A percentile compares a stretch with the other conserved stretches of the same genome.
Conservation (phyloP, 2,329 filamentous ascomycete species). For the Dactylonectria estremocensis region DNA sequence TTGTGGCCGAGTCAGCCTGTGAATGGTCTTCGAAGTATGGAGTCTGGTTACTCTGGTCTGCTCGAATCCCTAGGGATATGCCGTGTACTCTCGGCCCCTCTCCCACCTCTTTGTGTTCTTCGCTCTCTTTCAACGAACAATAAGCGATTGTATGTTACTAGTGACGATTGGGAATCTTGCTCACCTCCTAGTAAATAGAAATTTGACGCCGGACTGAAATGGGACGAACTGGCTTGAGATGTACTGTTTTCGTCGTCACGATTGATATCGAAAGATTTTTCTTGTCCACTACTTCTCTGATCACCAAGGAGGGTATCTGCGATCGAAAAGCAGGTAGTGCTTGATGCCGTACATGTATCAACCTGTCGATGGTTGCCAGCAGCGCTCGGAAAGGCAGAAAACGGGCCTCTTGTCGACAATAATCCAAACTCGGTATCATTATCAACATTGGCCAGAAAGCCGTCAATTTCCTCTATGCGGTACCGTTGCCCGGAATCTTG, state of each 20-base stretch:
- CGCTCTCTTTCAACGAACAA: background rate
- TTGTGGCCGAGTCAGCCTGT: background rate
- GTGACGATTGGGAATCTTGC: background rate
- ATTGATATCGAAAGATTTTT: background rate
- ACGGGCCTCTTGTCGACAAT: slow-evolving; percentile 9
- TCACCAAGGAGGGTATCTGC: background rate
- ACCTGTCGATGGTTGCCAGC: background rate
- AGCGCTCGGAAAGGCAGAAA: slow-evolving; percentile 19
- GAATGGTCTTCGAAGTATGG: background rate
- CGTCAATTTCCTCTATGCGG: slow-evolving; percentile 15
- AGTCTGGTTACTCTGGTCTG: background rate
- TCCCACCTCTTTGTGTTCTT: background rate
- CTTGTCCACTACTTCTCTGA: background rate
- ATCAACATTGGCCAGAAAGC: slow-evolving; percentile 24
- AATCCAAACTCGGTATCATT: slow-evolving; percentile 10
- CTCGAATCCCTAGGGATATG: background rate
- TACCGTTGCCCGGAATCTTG: slow-evolving; percentile 2
- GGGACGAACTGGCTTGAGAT: background rate
- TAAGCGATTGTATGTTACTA: background rate
- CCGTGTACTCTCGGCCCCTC: background rate
- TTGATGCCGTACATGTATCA: background rate
- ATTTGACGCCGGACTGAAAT: background rate
- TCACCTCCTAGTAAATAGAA: background rate
- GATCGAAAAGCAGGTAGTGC: background rate
- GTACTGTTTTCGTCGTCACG: background rate